Percentiles rank a stretch among this genome's conserved stretches.
Conservation (phyloP, 805 yeast species). For the Isabelozyma gotoi region DNA sequence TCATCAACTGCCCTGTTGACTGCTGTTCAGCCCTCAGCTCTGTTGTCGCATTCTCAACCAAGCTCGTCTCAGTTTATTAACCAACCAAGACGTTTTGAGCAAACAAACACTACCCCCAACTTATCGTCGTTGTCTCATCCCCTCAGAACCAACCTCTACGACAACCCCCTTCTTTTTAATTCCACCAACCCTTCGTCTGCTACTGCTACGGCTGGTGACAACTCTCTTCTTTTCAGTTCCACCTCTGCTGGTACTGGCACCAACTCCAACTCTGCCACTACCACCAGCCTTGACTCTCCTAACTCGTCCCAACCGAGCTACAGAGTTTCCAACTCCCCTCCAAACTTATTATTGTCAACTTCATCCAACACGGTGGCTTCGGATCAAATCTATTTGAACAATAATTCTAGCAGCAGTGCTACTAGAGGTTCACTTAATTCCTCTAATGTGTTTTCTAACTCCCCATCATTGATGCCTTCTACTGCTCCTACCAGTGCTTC, state of each 20-base stretch:
- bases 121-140: not conserved
- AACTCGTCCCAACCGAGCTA: not conserved
- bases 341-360: constrained; percentile 18
- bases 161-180: not conserved
- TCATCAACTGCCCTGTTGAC: not conserved
- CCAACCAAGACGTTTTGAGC: not conserved
- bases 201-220: not conserved
- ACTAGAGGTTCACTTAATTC: constrained; percentile 2
- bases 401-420: constrained; percentile 3
- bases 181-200: not conserved
- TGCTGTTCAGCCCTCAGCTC: not conserved
- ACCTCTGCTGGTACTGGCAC: too few relatives aligned
- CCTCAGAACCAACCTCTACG: not conserved
- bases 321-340: constrained; percentile 16
- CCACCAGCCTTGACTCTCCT: constrained; percentile 7
- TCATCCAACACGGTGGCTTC: constrained; percentile 5
- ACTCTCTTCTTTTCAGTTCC: not conserved
- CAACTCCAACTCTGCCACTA: constrained; percentile 20
- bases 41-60: not conserved
- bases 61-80: not conserved
- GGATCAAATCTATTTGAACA: constrained; percentile 4
- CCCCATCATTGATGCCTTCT: constrained; percentile 14
- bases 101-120: not conserved
- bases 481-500: constrained; percentile 3
- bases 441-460: constrained; percentile 12